Evolutionary conservation across 371 early-diverging fungal genomes (phyloP).

Genomic region (Conidiobolus incongruus): DNA sequence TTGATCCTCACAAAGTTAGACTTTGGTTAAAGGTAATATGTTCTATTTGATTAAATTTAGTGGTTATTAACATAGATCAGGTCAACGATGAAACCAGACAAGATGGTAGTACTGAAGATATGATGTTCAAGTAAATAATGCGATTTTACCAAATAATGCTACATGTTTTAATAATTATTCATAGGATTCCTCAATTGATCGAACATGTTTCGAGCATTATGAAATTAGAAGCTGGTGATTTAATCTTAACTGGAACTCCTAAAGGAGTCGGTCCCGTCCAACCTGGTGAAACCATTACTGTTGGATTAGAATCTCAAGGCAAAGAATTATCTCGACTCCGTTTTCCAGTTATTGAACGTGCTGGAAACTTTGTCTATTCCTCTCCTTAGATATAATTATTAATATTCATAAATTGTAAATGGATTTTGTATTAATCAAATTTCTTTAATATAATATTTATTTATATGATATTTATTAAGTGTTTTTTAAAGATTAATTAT

Average conservation of each 20-base stretch:
- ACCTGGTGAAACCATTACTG: constrained; percentile 53
- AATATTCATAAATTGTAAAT: too few species aligned
- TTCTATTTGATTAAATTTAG: too few species aligned
- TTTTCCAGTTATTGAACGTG: constrained; percentile 5
- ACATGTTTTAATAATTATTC: too few species aligned
- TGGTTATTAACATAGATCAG: too few species aligned
- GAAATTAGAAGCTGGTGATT: constrained; percentile 67
- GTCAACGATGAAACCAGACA: constrained; percentile 52
- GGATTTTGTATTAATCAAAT: too few species aligned
- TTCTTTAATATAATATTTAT: too few species aligned
- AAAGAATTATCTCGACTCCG: constrained; percentile 1
- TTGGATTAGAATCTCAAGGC: constrained; percentile 23
- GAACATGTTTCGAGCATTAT: constrained; percentile 58
- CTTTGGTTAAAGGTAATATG: constrained; percentile 71
- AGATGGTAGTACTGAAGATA: constrained; percentile 66
- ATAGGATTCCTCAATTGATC: constrained; percentile 49
- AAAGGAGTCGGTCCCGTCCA: constrained; percentile 65
- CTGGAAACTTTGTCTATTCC: not conserved
- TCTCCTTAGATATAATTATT: not conserved
- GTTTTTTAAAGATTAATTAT: too few species aligned
- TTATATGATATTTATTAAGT: too few species aligned
- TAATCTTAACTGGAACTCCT: constrained; percentile 58
- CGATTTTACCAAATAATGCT: too few species aligned
- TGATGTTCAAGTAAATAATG: constrained; percentile 88
- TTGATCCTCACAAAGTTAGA: constrained; percentile 45